phyloP scores from a whole-genome alignment of 495 filamentous ascomycete genomes.

The Hypoxylon crocopeplum region DNA sequence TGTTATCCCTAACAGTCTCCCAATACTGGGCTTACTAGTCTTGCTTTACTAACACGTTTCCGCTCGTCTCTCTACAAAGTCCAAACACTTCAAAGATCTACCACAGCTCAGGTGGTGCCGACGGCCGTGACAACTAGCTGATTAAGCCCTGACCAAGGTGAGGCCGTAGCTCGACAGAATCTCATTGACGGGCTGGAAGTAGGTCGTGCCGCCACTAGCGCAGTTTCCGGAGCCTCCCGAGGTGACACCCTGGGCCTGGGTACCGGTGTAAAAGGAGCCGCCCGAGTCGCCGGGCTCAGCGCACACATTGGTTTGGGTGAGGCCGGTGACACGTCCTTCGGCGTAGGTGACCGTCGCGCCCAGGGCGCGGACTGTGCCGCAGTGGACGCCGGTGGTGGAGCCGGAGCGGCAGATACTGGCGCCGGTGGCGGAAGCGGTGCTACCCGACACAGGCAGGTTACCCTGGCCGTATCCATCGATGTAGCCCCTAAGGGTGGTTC shows the following conservation, averaged over 20 bases:
- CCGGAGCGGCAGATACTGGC: slow-evolving; percentile 38
- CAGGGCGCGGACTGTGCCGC: slow-evolving; percentile 30
- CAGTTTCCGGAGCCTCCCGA: slow-evolving; percentile 40
- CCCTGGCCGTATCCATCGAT: slow-evolving; percentile 35
- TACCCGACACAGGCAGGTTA: slow-evolving; percentile 33
- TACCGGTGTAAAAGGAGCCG: slow-evolving; percentile 34
- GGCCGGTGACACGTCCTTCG: slow-evolving; percentile 37
- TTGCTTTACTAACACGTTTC: too few species aligned
- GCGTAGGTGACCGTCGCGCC: slow-evolving; percentile 36
- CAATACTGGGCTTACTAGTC: too few species aligned
- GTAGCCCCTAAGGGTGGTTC: slow-evolving; percentile 30
- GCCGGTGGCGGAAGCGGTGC: slow-evolving; percentile 33
- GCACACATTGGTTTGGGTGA: slow-evolving; percentile 37
- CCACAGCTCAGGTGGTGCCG: slow-evolving; percentile 16
- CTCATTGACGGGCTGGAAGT: slow-evolving; percentile 42
- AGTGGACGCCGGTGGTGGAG: slow-evolving; percentile 38
- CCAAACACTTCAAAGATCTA: slow-evolving; percentile 28
- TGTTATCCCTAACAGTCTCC: too few species aligned
- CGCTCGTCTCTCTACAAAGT: too few species aligned
- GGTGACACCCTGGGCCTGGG: slow-evolving; percentile 40
- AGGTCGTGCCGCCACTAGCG: slow-evolving; percentile 32
- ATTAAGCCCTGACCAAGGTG: slow-evolving; percentile 28
- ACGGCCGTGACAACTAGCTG: slow-evolving; percentile 9
- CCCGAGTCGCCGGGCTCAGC: slow-evolving; percentile 39
- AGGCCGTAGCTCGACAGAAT: slow-evolving; percentile 41